These are phyloP conservation scores for Pseudozyma tsukubaensis DNA, from an alignment of 1,284 basidiomycete species.

Conservation along the genomic window DNA sequence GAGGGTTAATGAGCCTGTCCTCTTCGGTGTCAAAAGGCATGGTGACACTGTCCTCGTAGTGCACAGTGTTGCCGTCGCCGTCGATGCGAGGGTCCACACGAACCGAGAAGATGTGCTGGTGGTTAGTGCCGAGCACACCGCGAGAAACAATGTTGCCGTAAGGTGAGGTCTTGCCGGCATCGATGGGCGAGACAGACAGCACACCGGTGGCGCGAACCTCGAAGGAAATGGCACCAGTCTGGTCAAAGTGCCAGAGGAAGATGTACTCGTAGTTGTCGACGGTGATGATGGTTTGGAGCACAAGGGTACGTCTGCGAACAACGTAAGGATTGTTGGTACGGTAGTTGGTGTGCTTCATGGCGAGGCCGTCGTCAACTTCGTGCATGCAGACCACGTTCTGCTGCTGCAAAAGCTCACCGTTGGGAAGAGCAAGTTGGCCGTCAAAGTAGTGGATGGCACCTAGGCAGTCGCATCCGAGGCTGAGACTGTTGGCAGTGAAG, in stretches of 20 bases:
- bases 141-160: slow-evolving; percentile 85
- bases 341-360: slow-evolving; percentile 77
- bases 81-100: slow-evolving; percentile 93
- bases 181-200: slow-evolving; percentile 68
- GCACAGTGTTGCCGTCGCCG: slow-evolving; percentile 82
- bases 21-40: slow-evolving; percentile 68
- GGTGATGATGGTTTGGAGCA: slow-evolving; percentile 88
- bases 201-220: slow-evolving; percentile 87
- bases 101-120: slow-evolving; percentile 84
- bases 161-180: slow-evolving; percentile 70
- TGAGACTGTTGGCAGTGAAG: slow-evolving; percentile 69
- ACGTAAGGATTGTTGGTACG: slow-evolving; percentile 79
- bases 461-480: slow-evolving; percentile 72
- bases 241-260: slow-evolving; percentile 81
- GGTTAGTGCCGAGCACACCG: slow-evolving; percentile 86
- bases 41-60: slow-evolving; percentile 65
- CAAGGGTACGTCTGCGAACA: slow-evolving; percentile 82
- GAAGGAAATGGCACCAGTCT: slow-evolving; percentile 82
- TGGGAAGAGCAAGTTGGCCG: slow-evolving; percentile 63
- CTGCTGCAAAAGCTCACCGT: slow-evolving; percentile 51
- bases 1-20: slow-evolving; percentile 69
- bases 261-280: slow-evolving; percentile 86
- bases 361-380: slow-evolving; percentile 83
- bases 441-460: slow-evolving; percentile 69
- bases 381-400: slow-evolving; percentile 87